phyloP scores from a whole-genome alignment of 1,139 yeast species.

The Yamadazyma sp. region DNA sequence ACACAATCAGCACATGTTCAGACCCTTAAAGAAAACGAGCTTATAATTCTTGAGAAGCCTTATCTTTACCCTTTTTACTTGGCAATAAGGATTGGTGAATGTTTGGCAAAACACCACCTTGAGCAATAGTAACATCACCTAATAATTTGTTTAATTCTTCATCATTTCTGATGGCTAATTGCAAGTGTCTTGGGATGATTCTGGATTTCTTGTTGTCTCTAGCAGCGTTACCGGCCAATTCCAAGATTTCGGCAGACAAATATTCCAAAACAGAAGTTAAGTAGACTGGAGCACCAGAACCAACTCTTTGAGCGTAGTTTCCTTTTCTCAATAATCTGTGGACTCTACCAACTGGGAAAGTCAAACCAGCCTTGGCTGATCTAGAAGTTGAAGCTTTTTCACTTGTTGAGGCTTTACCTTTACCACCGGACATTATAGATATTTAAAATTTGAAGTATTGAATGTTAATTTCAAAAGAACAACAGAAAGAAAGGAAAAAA shows the following conservation, averaged over 20 bases:
- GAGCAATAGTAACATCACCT: conserved; percentile 94
- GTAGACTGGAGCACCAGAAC: conserved; percentile 58
- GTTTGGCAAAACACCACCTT: conserved; percentile 99
- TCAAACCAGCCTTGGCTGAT: conserved; percentile 55
- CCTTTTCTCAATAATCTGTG: conserved; percentile 57
- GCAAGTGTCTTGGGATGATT: conserved; percentile 55
- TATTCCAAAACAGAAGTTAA: conserved; percentile 53
- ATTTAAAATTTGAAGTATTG: conserved; percentile 11
- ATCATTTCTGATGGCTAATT: conserved; percentile 56
- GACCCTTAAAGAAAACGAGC: conserved; percentile 2
- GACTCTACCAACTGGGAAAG: conserved; percentile 58
- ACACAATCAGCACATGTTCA: conserved; percentile 2
- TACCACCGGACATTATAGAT: conserved; percentile 49
- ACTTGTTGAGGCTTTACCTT: conserved; percentile 54
- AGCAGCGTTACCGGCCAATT: conserved; percentile 59
- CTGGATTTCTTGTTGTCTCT: conserved; percentile 59
- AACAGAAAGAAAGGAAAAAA: conserved; percentile 7
- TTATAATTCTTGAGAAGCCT: conserved; percentile 86
- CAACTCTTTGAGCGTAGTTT: conserved; percentile 57
- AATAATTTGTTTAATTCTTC: conserved; percentile 57
- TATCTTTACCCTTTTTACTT: conserved; percentile 76
- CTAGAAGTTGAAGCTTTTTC: conserved; percentile 55
- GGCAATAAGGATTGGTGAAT: conserved; percentile 94
- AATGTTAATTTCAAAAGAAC: conserved; percentile 10
- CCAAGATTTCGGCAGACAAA: conserved; percentile 56